These are phyloP conservation scores for Dactylonectria estremocensis DNA, from an alignment of 2,329 filamentous ascomycete species.

Conservation along the genomic window DNA sequence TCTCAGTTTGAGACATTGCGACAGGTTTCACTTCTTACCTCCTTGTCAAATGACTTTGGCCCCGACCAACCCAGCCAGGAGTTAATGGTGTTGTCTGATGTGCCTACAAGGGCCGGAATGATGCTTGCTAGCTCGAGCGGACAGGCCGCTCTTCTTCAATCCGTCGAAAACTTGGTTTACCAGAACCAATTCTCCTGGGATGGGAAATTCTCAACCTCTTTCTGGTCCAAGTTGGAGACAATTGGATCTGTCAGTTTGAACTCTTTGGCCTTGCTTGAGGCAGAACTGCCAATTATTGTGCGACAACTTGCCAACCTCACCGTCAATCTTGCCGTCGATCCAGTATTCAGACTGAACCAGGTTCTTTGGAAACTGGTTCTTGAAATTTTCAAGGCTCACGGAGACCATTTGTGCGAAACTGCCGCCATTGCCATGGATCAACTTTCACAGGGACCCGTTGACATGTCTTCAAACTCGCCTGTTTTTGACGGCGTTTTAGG, in stretches of 20 bases:
- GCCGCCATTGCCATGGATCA: constrained; percentile 47
- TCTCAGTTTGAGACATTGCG: constrained; percentile 71
- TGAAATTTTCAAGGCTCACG: constrained; percentile 59
- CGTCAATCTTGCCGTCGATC: constrained; percentile 64
- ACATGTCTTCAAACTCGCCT: constrained; percentile 12
- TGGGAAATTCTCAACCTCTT: constrained; percentile 58
- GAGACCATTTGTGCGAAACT: constrained; percentile 50
- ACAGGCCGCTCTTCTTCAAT: constrained; percentile 61
- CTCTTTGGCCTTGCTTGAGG: constrained; percentile 74
- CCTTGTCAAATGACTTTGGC: constrained; percentile 16
- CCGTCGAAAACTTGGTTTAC: constrained; percentile 63
- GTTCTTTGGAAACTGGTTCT: constrained; percentile 64
- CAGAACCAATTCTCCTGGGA: constrained; percentile 58
- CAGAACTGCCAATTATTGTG: constrained; percentile 74
- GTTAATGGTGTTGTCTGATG: constrained; percentile 64
- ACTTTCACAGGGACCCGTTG: constrained; percentile 29
- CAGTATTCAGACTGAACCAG: constrained; percentile 64
- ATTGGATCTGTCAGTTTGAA: constrained; percentile 70
- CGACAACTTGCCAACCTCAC: constrained; percentile 67
- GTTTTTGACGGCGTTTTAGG: constrained; percentile 44
- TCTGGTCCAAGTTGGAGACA: constrained; percentile 70
- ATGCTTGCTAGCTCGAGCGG: constrained; percentile 52
- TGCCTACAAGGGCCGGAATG: constrained; percentile 54
- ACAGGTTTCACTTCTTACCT: constrained; percentile 64
- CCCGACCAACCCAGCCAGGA: constrained; percentile 51